phyloP scores from a whole-genome alignment of 163 green algal species.

The Trebouxiophyceae sp. region DNA sequence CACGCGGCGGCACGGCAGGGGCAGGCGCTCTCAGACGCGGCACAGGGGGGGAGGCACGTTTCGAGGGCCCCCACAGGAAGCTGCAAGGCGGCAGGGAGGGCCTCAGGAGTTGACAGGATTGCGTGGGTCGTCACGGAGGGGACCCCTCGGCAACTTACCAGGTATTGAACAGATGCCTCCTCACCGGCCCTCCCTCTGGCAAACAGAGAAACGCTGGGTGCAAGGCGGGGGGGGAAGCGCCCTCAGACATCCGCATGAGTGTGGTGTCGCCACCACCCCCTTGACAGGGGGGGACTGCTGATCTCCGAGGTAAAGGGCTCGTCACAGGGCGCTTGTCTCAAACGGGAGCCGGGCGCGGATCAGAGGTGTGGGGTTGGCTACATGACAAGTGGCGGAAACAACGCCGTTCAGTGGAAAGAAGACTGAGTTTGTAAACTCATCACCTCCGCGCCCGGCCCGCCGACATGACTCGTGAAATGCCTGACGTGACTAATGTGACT shows the following conservation, averaged over 20 bases:
- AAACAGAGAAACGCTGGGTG: too few relatives aligned
- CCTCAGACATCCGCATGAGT: too few relatives aligned
- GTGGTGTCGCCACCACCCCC: too few relatives aligned
- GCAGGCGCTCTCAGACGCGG: too few relatives aligned
- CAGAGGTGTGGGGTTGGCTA: neutral
- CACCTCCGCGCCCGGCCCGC: neutral
- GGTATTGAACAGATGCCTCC: neutral
- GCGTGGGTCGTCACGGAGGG: neutral
- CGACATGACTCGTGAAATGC: neutral
- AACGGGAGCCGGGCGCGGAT: neutral
- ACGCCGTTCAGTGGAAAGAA: neutral
- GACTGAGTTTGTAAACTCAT: neutral
- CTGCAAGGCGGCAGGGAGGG: too few relatives aligned
- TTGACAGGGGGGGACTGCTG: conserved; percentile 4
- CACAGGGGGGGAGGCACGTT: too few relatives aligned
- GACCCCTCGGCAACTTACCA: neutral
- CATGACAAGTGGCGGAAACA: neutral
- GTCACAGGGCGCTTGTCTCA: neutral
- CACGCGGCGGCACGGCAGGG: too few relatives aligned
- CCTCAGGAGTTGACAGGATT: neutral
- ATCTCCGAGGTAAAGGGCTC: conserved; percentile 4
- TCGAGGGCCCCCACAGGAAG: too few relatives aligned
- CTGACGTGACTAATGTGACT: too few relatives aligned
- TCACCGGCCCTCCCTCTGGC: too few relatives aligned
- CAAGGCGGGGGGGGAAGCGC: too few relatives aligned